phyloP scores from a whole-genome alignment of 1,284 basidiomycete species.

The Irpex sp. region DNA sequence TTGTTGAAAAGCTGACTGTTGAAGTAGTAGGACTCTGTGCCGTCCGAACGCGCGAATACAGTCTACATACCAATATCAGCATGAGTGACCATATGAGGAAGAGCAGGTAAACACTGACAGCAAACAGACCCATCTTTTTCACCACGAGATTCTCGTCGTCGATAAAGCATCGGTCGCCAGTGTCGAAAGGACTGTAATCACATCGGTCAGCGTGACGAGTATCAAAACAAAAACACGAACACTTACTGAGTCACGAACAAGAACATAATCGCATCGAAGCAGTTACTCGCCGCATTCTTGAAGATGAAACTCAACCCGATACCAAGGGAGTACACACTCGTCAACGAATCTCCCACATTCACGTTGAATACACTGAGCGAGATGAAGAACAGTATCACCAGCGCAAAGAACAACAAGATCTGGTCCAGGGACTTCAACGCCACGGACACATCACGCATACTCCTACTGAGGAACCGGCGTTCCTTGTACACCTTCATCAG shows the following conservation, averaged over 20 bases:
- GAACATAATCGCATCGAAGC: conserved; percentile 78
- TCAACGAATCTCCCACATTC: conserved; percentile 54
- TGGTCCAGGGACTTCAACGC: conserved; percentile 62
- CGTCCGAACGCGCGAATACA: conserved; percentile 62
- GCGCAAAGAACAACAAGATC: conserved; percentile 59
- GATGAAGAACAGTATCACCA: conserved; percentile 68
- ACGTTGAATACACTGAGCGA: conserved; percentile 69
- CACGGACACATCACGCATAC: conserved; percentile 67
- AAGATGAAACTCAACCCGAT: conserved; percentile 76
- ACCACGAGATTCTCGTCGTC: conserved; percentile 68
- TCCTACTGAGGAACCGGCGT: conserved; percentile 63
- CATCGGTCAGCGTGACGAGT: neutral
- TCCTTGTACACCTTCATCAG: conserved; percentile 76
- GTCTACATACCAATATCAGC: conserved; percentile 36
- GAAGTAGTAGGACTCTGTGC: conserved; percentile 75
- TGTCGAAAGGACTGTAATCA: conserved; percentile 61
- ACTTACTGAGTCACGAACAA: conserved; percentile 75
- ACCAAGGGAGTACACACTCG: conserved; percentile 64
- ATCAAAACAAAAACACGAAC: conserved; percentile 14
- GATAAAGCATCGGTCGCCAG: conserved; percentile 74
- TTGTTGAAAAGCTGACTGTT: conserved; percentile 71
- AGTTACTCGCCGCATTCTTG: conserved; percentile 63
- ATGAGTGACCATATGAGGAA: neutral
- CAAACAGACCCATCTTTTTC: conserved; percentile 74
- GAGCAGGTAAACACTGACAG: conserved; percentile 36